Evolutionary conservation across 202 grass and related monocot species (phyloP), one percentile per base, ranked within the genome.

Genomic region (Panicum virgatum): DNA sequence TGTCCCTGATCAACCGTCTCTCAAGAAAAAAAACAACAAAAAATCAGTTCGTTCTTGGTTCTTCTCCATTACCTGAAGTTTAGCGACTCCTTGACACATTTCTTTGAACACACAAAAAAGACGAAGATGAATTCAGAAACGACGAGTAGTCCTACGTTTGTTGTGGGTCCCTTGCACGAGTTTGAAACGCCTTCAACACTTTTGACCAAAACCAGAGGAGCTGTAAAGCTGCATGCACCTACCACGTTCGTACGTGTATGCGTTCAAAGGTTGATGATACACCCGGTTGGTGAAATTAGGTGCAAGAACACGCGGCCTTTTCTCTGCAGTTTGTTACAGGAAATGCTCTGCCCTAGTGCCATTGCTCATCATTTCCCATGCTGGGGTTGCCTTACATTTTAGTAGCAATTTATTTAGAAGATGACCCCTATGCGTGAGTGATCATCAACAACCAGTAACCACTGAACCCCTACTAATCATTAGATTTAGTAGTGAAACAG

Each of bases 161-260:
- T 3, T n/a, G n/a, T n/a, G n/a, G n/a, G n/a, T n/a, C n/a, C n/a
- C n/a, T n/a, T n/a, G n/a, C n/a, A 65, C 36, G 38, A 30, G 20
- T 19, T 10, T 38, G 25, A 40, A 62, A 62, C 25, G 47, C 68
- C 5, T 52, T 58, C n/a, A 30, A 19, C 27, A 19, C 27, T 80
- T 63, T 88, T 69, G 62, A 75, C 61, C 20, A n/a, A 65, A 47
- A 39, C 52, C 23, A 32, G 6, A 34, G 16, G 29, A 37, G 18
- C 42, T 77, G 58, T 50, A 70, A 88, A 64, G 87, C 46, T 85
- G 70, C 77, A 53, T 69, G 77, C 19, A 43, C 71, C 77, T 34
- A 85, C 63, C 71, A 9, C 69, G 3, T 32, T 48, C 37, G 58
- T 77, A 66, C 63, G 45, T 46, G 25, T 75, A 11, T 72, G 70